Conservation (phyloP, 306 rosid genomes). For the Fragaria vesca region DNA sequence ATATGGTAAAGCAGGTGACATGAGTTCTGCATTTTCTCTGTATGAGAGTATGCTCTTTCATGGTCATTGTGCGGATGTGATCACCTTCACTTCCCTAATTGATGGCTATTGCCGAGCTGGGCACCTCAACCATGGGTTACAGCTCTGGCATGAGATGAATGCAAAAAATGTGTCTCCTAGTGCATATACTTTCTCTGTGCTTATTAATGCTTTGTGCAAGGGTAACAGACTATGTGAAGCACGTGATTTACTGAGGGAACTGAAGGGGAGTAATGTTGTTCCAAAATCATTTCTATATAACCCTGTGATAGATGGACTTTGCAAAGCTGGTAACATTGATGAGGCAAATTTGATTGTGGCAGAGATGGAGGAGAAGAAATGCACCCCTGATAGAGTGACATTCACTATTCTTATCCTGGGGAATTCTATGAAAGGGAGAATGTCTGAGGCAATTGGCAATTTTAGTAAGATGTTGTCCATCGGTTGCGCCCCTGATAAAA, state of each 20-base stretch:
- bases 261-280: conserved; percentile 49
- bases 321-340: conserved; percentile 81
- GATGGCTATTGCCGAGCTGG: conserved; percentile 69
- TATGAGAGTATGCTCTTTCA: conserved; percentile 50
- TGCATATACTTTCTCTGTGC: conserved; percentile 68
- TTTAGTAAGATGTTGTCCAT: conserved; percentile 71
- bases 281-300: conserved; percentile 64
- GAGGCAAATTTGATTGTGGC: conserved; percentile 66
- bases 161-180: conserved; percentile 44
- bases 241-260: conserved; percentile 46
- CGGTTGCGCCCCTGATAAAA: conserved; percentile 65
- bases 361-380: conserved; percentile 73
- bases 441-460: conserved; percentile 59
- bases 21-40: conserved; percentile 51
- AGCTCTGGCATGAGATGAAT: conserved; percentile 74
- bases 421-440: conserved; percentile 87
- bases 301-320: conserved; percentile 81
- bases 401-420: conserved; percentile 85
- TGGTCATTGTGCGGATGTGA: conserved; percentile 63
- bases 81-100: conserved; percentile 70
- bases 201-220: conserved; percentile 71
- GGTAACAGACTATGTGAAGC: conserved; percentile 68
- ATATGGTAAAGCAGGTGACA: conserved; percentile 61
- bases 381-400: conserved; percentile 72
- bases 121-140: conserved; percentile 50